These are phyloP conservation scores for Diplocarpon rosae DNA, from an alignment of 2,329 filamentous ascomycete genomes.

Conservation along the genomic window DNA sequence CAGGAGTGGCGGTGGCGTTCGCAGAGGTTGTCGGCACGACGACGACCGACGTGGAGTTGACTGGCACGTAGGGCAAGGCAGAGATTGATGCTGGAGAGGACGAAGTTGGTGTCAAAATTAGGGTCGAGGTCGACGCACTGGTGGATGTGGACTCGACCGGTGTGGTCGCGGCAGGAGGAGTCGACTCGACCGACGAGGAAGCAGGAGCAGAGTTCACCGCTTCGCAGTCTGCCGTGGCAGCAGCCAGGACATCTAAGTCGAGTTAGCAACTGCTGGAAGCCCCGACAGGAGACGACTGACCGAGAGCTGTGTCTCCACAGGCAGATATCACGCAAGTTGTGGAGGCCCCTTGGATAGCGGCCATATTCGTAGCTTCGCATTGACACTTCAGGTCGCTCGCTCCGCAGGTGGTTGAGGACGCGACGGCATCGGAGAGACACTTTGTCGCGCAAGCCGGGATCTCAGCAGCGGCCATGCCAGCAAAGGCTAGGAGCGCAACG, in stretches of 20 bases:
- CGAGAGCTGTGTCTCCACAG: conserved; percentile 13
- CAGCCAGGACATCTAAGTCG: conserved; percentile 8
- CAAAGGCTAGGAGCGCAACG: conserved; percentile 12
- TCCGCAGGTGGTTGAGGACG: conserved; percentile 13
- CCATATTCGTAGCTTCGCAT: conserved; percentile 12
- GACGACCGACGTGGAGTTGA: neutral
- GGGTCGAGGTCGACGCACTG: neutral
- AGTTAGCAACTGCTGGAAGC: neutral
- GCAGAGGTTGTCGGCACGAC: neutral
- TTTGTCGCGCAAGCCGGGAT: conserved; percentile 18
- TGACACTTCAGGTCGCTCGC: conserved; percentile 15
- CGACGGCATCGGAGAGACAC: conserved; percentile 17
- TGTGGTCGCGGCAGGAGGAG: too few relatives aligned
- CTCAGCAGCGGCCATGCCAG: conserved; percentile 7
- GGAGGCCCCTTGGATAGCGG: conserved; percentile 14
- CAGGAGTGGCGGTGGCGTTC: conserved; percentile 1
- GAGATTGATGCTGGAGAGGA: neutral
- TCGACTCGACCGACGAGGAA: too few relatives aligned
- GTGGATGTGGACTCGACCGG: neutral
- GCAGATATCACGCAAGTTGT: conserved; percentile 15
- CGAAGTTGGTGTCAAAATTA: neutral
- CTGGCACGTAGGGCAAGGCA: neutral
- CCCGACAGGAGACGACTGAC: conserved; percentile 5
- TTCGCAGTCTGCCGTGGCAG: neutral
- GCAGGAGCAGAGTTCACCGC: too few relatives aligned